phyloP scores from a whole-genome alignment of 2,329 filamentous ascomycete species.

The Fonsecaea erecta region DNA sequence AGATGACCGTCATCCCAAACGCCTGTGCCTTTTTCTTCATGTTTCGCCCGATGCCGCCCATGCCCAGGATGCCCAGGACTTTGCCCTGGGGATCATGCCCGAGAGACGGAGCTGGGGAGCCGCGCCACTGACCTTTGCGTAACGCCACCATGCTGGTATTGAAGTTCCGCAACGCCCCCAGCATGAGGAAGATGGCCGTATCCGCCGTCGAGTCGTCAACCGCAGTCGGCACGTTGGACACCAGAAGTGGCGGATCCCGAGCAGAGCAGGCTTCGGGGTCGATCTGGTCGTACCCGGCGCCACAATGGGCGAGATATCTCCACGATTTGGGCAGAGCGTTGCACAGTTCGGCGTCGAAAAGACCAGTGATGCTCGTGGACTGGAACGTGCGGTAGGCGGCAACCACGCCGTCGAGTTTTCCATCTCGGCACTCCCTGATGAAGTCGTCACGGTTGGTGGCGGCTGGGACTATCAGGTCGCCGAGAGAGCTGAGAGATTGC shows the following conservation, averaged over 20 bases:
- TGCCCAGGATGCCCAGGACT: slow-evolving; percentile 77
- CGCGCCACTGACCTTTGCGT: slow-evolving; percentile 65
- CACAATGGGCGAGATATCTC: slow-evolving; percentile 46
- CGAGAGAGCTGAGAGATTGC: slow-evolving; percentile 64
- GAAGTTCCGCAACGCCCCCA: slow-evolving; percentile 78
- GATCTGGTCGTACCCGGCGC: slow-evolving; percentile 82
- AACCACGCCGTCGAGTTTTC: slow-evolving; percentile 67
- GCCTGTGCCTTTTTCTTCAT: slow-evolving; percentile 57
- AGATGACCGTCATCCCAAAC: slow-evolving; percentile 40
- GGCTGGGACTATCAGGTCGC: slow-evolving; percentile 67
- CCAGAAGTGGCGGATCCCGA: slow-evolving; percentile 66
- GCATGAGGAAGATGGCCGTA: slow-evolving; percentile 76
- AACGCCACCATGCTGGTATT: slow-evolving; percentile 68
- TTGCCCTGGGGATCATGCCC: slow-evolving; percentile 82
- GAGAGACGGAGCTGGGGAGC: slow-evolving; percentile 57
- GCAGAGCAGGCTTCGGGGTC: slow-evolving; percentile 73
- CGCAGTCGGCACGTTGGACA: slow-evolving; percentile 81
- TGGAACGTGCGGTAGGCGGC: slow-evolving; percentile 73
- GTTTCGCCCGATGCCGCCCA: slow-evolving; percentile 83
- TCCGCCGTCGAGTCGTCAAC: slow-evolving; percentile 86
- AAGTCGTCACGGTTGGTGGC: slow-evolving; percentile 69
- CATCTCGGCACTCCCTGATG: slow-evolving; percentile 68
- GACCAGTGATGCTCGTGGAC: slow-evolving; percentile 68
- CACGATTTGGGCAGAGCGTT: slow-evolving; percentile 44
- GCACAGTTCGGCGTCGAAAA: slow-evolving; percentile 23